These are phyloP conservation scores for Marchantia polymorpha DNA, from an alignment of 225 moss, liverwort and hornwort genomes.

Conservation along the genomic window DNA sequence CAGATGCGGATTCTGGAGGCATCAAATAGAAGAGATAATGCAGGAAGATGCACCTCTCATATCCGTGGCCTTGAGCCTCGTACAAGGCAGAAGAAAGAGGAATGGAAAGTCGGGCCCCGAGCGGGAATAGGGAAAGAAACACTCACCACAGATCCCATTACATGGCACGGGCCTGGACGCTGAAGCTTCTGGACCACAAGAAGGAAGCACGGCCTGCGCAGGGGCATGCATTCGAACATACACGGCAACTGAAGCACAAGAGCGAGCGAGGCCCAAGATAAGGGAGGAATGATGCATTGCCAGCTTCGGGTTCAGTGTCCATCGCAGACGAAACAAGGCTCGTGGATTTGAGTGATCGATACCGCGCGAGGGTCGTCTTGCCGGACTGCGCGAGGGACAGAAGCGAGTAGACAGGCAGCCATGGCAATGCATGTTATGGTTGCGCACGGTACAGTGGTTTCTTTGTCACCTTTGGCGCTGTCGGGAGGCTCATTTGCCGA, in stretches of 20 bases:
- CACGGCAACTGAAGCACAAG: no score
- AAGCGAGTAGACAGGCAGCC: not conserved
- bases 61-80: not conserved
- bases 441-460: not conserved
- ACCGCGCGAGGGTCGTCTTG: no score
- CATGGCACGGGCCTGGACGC: not conserved
- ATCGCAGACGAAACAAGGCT: no score
- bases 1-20: not conserved
- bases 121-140: not conserved
- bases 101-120: not conserved
- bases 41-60: conserved; percentile 2
- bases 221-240: no score
- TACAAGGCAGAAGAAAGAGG: not conserved
- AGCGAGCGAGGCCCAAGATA: no score
- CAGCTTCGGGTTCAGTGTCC: no score
- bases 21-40: not conserved
- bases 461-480: not conserved
- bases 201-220: no score
- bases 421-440: not conserved
- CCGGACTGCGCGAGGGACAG: no score
- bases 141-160: not conserved
- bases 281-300: no score
- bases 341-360: no score
- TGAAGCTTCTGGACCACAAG: not conserved
- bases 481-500: not conserved